phyloP scores from a whole-genome alignment of 805 yeast genomes.

The Saccharomycopsis vini region DNA sequence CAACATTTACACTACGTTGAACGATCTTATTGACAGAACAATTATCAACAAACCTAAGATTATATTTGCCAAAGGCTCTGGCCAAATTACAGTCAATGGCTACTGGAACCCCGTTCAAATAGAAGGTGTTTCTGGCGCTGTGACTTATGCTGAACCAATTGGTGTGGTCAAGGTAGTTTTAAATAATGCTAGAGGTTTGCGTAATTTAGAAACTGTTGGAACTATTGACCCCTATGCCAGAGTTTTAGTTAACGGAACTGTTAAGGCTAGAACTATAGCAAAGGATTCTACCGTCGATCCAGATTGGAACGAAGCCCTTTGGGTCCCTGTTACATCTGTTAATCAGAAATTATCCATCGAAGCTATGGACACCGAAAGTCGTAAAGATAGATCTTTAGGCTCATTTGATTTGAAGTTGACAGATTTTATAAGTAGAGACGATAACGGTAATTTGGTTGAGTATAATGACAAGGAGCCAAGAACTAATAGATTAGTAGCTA shows the following conservation, averaged over 20 bases:
- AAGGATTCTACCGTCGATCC: conserved; percentile 65
- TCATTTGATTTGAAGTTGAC: conserved; percentile 60
- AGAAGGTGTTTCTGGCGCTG: conserved; percentile 55
- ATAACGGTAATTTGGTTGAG: conserved; percentile 51
- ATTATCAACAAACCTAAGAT: conserved; percentile 76
- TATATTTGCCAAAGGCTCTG: conserved; percentile 57
- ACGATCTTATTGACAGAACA: conserved; percentile 64
- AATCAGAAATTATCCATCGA: conserved; percentile 79
- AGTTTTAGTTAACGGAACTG: conserved; percentile 65
- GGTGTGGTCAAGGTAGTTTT: conserved; percentile 78
- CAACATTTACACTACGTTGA: conserved; percentile 48
- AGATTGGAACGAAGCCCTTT: conserved; percentile 74
- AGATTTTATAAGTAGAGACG: conserved; percentile 62
- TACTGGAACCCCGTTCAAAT: conserved; percentile 83
- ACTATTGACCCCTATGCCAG: conserved; percentile 88
- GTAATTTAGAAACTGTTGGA: conserved; percentile 83
- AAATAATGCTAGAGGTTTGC: conserved; percentile 61
- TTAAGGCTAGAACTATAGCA: conserved; percentile 69
- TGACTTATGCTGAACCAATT: conserved; percentile 88
- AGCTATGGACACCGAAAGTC: conserved; percentile 75
- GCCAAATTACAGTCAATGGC: conserved; percentile 62
- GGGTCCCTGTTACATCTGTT: conserved; percentile 73
- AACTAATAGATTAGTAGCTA: conserved; percentile 55
- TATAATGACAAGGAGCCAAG: conserved; percentile 47
- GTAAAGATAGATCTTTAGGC: conserved; percentile 85